phyloP scores from a whole-genome alignment of 495 filamentous ascomycete genomes.

The Penicillium cataractarum region DNA sequence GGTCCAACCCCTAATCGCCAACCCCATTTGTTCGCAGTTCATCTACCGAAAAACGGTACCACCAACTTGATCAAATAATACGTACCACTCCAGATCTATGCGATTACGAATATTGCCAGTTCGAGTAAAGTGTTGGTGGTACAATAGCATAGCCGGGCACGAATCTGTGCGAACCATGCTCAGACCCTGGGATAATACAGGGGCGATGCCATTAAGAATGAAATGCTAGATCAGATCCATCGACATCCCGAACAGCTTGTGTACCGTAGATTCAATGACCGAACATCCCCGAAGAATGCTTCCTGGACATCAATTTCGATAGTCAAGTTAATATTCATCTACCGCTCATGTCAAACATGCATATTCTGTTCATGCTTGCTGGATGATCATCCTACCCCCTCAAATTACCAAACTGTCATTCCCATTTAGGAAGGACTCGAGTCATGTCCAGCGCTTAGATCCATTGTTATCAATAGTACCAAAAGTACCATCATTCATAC shows the following conservation, averaged over 20 bases:
- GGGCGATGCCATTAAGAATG: neutral
- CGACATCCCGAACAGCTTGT: neutral
- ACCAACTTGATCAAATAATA: too few relatives aligned
- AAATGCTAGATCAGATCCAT: neutral
- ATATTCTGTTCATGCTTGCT: neutral
- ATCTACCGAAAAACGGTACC: too few relatives aligned
- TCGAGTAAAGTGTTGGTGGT: neutral
- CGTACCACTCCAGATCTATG: too few relatives aligned
- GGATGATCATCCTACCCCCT: neutral
- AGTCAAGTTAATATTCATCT: neutral
- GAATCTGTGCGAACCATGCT: neutral
- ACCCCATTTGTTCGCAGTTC: too few relatives aligned
- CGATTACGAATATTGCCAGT: neutral
- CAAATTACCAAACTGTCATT: neutral
- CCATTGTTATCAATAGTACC: neutral
- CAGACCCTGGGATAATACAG: neutral
- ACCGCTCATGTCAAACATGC: neutral
- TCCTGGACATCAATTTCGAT: neutral
- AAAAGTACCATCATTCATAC: neutral
- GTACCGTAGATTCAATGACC: neutral
- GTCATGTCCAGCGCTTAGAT: neutral
- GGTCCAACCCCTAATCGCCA: neutral
- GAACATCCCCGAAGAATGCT: neutral
- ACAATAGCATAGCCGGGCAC: neutral
- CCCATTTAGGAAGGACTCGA: neutral